A percentile compares a stretch with the other conserved stretches of the same genome.
phyloP scores from a whole-genome alignment of 2,329 filamentous ascomycete species.

The Lecanosticta acicola region DNA sequence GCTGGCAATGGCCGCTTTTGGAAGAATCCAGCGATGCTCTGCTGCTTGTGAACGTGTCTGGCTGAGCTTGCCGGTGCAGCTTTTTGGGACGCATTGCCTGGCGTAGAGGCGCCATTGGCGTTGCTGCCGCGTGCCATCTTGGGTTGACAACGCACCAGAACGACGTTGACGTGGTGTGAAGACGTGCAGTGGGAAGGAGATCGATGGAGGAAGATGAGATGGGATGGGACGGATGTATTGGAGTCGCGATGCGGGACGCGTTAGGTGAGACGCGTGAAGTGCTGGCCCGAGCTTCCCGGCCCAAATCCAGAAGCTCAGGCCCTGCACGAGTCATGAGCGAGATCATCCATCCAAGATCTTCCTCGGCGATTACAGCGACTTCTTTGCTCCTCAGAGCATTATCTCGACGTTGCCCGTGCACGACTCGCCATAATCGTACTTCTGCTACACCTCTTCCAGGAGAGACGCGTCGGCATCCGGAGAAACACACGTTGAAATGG shows the following conservation, averaged over 20 bases:
- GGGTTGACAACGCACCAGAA: too few species aligned
- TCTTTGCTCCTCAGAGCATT: too few species aligned
- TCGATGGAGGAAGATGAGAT: constrained; percentile 23
- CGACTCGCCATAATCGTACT: too few species aligned
- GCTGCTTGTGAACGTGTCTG: constrained; percentile 56
- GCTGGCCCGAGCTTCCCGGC: too few species aligned
- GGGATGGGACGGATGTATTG: background rate
- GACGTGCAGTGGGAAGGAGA: constrained; percentile 37
- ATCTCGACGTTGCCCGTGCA: too few species aligned
- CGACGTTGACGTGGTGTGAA: background rate
- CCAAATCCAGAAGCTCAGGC: too few species aligned
- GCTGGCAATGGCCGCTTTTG: constrained; percentile 48
- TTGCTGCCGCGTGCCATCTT: constrained; percentile 11
- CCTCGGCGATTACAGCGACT: too few species aligned
- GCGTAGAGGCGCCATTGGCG: constrained; percentile 10
- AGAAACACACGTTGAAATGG: too few species aligned
- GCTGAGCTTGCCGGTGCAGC: constrained; percentile 31
- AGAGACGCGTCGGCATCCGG: too few species aligned
- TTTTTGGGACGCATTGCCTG: constrained; percentile 37
- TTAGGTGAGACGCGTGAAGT: background rate
- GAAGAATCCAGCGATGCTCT: constrained; percentile 75
- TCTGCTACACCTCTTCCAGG: too few species aligned
- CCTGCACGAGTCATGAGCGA: too few species aligned
- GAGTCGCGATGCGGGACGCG: background rate
- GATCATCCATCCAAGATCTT: too few species aligned